Evolutionary conservation across 1,139 yeast species (phyloP), one percentile per base, ranked within the genome.

Genomic region (Blastobotrys indianensis): DNA sequence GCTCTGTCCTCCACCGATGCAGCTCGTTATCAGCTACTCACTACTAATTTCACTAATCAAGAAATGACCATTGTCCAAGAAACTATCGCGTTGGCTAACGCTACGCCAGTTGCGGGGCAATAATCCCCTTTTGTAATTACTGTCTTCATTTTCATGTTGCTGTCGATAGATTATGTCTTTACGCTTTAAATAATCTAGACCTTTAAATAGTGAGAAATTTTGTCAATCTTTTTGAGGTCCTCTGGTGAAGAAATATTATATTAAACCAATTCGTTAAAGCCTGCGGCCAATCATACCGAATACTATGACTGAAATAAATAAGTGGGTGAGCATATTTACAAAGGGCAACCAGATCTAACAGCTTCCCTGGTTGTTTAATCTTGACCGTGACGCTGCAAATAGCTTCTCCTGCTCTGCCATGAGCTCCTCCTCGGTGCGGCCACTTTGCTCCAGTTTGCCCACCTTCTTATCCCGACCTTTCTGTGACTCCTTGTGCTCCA

Each of bases 381-480:
- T 59, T 50, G 87, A 88, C 53, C 97, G 74, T 29, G 96, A 86
- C 61, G 85, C 83, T 57, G 92, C 85, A 67, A 92, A 90, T 52
- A 92, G 71, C 61, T 85, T 94, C 61, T 92, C 97, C 63, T 92
- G 99, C 64, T 92, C 95, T 56, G 79, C 77, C 60, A 92, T 75
- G 50, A 92, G 72, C 63, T 92, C 98, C 63, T 90, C 98, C 61
- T 90, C 97, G 1, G 92, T 73, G 52, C 90, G 73, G 0, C 97
- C 97, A 6, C 94, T 83, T 57, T 86, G 87, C 65, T 88, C 96
- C 60, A 92, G 84, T 69, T 92, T 94, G 62, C 92, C 88, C 55
- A 85, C 90, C 64, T 88, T 86, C 67, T 87, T 83, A 61, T 90
- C 97, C 58, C 90, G 82, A n/a, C 63, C 64, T 55, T 68, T 87